phyloP scores from a whole-genome alignment of 148 eudicot genomes.

The Hydrangea macrophylla region DNA sequence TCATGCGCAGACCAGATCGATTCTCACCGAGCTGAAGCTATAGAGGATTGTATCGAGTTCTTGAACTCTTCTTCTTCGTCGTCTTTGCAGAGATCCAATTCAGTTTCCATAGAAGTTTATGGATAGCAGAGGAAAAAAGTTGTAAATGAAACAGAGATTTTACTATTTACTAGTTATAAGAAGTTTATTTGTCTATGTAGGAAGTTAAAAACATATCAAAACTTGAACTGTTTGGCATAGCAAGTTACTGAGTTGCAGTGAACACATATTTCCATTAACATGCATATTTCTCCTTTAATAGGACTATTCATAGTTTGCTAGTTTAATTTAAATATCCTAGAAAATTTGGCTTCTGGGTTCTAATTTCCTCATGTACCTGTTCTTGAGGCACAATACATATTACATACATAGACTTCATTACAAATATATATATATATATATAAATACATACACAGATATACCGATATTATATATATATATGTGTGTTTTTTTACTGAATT shows the following conservation, averaged over 20 bases:
- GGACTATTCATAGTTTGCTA: no score
- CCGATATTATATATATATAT: no score
- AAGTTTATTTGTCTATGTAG: neutral
- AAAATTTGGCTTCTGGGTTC: no score
- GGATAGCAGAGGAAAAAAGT: neutral
- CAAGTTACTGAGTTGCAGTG: neutral
- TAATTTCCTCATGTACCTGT: no score
- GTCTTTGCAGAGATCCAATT: constrained; percentile 24
- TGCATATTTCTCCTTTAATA: no score
- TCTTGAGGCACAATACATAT: no score
- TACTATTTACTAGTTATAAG: neutral
- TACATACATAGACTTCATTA: no score
- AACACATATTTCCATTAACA: neutral
- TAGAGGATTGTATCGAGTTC: constrained; percentile 60
- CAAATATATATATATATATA: no score
- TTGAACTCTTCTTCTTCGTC: constrained; percentile 41
- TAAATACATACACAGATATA: no score
- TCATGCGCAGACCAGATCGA: constrained; percentile 44
- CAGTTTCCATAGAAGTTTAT: constrained; percentile 19
- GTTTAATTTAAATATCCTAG: no score
- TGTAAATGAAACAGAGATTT: neutral
- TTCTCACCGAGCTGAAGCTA: constrained; percentile 53
- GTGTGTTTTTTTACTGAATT: no score
- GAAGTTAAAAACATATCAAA: neutral
- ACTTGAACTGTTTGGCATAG: neutral